A percentile compares a stretch with the other conserved stretches of the same genome.
Conservation (phyloP, 306 rosid species). For the Spatholobus suberectus region DNA sequence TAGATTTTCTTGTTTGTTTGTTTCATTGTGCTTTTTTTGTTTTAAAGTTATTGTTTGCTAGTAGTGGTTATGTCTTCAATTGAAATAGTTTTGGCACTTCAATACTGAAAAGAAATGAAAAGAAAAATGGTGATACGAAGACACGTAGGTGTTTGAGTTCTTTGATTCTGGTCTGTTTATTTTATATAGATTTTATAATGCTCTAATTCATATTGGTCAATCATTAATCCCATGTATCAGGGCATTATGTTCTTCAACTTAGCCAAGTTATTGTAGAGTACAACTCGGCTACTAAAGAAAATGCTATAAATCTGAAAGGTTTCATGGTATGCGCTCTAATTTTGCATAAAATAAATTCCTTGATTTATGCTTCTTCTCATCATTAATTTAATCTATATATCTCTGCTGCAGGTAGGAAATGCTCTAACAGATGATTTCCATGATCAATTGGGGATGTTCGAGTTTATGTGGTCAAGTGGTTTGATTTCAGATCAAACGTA, state of each 20-base stretch:
- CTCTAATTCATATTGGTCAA: slow-evolving; percentile 5
- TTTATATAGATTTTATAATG: slow-evolving; percentile 2
- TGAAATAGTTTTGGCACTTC: background rate
- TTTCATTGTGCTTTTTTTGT: background rate
- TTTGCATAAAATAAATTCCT: slow-evolving; percentile 7
- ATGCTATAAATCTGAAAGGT: slow-evolving; percentile 79
- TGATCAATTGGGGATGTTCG: slow-evolving; percentile 77
- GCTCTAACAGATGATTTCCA: slow-evolving; percentile 83
- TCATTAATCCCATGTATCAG: slow-evolving; percentile 52
- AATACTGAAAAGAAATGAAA: background rate
- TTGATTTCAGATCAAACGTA: slow-evolving; percentile 89
- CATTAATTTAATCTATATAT: slow-evolving; percentile 12
- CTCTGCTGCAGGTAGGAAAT: slow-evolving; percentile 83
- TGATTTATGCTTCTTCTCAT: background rate
- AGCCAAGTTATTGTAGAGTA: slow-evolving; percentile 78
- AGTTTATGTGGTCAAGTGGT: slow-evolving; percentile 92
- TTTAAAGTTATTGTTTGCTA: background rate
- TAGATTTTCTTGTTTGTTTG: background rate
- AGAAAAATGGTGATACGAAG: slow-evolving; percentile 12
- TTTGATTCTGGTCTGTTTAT: slow-evolving; percentile 2
- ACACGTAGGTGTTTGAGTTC: slow-evolving; percentile 6
- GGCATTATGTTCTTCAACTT: slow-evolving; percentile 97
- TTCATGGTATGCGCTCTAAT: slow-evolving; percentile 65
- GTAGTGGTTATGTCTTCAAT: background rate
- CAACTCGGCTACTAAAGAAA: slow-evolving; percentile 54